Conservation (phyloP, 495 filamentous ascomycete species). For the Ramalina intermedia region DNA sequence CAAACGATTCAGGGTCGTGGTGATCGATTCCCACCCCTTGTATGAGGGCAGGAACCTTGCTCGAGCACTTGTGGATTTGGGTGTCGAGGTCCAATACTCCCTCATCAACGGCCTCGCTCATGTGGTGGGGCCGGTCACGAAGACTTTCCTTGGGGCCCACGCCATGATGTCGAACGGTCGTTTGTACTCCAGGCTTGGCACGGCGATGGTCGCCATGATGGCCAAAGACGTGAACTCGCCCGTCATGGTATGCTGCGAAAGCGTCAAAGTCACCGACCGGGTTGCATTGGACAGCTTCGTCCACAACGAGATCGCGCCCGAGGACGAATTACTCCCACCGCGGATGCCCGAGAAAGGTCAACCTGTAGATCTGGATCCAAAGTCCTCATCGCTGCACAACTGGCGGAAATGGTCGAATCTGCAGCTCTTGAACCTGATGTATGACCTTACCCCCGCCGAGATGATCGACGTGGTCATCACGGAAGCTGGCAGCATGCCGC, state of each 20-base stretch:
- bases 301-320: conserved; percentile 72
- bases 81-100: conserved; percentile 65
- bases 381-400: conserved; percentile 31
- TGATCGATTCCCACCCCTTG: conserved; percentile 70
- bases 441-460: conserved; percentile 84
- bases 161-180: conserved; percentile 83
- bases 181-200: conserved; percentile 75
- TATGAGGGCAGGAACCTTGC: conserved; percentile 70
- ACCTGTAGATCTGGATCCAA: conserved; percentile 13
- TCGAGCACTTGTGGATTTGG: conserved; percentile 46
- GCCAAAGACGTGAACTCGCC: conserved; percentile 57
- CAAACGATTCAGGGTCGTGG: conserved; percentile 65
- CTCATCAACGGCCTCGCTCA: conserved; percentile 61
- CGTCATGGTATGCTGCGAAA: conserved; percentile 86
- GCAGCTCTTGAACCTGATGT: conserved; percentile 72
- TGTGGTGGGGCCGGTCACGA: conserved; percentile 57
- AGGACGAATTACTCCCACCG: conserved; percentile 44
- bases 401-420: conserved; percentile 50
- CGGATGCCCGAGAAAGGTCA: no score
- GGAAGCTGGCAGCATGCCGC: conserved; percentile 77
- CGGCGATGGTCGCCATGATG: conserved; percentile 75
- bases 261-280: conserved; percentile 86
- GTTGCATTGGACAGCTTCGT: conserved; percentile 85
- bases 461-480: conserved; percentile 82
- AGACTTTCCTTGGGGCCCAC: conserved; percentile 77